Percentiles rank a stretch among this genome's conserved stretches.
These are phyloP conservation scores for Sugiyamaella xylanicola DNA, from an alignment of 1,139 yeast species.

Conservation along the genomic window DNA sequence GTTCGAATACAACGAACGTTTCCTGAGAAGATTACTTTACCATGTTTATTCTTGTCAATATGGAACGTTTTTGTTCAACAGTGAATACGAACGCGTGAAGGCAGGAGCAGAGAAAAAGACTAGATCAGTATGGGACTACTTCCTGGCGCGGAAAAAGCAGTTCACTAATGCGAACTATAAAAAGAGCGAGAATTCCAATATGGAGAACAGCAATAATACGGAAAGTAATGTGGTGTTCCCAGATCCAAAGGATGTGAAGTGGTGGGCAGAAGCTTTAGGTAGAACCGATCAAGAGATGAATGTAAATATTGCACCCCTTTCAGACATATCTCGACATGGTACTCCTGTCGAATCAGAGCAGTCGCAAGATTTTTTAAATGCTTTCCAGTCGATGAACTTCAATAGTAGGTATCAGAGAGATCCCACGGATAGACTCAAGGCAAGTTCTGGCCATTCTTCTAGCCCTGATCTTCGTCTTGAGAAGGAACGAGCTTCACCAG, in stretches of 20 bases:
- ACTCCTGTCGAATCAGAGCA: conserved; percentile 3
- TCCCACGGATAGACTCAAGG: conserved; percentile 2
- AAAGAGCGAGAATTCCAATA: conserved; percentile 4
- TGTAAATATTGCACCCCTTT: conserved; percentile 17
- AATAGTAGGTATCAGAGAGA: conserved; percentile 3
- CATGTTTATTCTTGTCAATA: conserved; percentile 94
- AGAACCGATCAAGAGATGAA: conserved; percentile 82
- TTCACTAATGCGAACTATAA: conserved; percentile 52
- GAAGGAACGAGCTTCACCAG: background rate
- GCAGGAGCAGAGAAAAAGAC: conserved; percentile 53
- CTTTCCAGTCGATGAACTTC: conserved; percentile 17
- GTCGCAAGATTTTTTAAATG: conserved; percentile 12
- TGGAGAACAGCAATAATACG: conserved; percentile 43
- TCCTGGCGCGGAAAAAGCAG: conserved; percentile 71
- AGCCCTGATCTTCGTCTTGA: conserved; percentile 6
- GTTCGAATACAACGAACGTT: conserved; percentile 89
- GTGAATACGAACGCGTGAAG: conserved; percentile 61
- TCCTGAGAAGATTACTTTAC: conserved; percentile 77
- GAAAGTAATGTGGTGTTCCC: conserved; percentile 59
- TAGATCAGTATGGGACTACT: conserved; percentile 91
- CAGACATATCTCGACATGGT: conserved; percentile 14
- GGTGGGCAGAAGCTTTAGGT: conserved; percentile 91
- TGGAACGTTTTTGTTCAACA: conserved; percentile 82
- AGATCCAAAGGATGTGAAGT: conserved; percentile 65
- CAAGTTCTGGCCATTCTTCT: conserved; percentile 9